phyloP scores from a whole-genome alignment of 768 basidiomycete species.

The Coprinellus aureogranulatus region DNA sequence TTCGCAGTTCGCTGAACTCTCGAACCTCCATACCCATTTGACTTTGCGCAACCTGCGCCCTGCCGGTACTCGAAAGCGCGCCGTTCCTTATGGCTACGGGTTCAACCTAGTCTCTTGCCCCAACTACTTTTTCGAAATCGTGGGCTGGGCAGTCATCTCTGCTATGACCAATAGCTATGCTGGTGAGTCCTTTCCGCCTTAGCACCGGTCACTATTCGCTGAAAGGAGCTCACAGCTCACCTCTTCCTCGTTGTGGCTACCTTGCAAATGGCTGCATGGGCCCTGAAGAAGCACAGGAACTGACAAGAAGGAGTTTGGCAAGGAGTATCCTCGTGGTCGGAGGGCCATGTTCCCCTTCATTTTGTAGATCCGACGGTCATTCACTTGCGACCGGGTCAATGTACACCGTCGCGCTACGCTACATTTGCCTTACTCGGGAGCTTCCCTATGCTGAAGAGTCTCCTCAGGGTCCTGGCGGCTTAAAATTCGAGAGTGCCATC shows the following conservation, averaged over 20 bases:
- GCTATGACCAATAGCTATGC: conserved; percentile 76
- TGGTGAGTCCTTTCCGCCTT: conserved; percentile 45
- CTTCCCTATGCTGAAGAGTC: too few relatives aligned
- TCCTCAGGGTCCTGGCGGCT: too few relatives aligned
- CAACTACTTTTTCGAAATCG: conserved; percentile 90
- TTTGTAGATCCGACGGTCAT: too few relatives aligned
- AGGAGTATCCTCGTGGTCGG: conserved; percentile 70
- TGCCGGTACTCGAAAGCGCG: conserved; percentile 69
- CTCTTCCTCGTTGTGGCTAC: conserved; percentile 63
- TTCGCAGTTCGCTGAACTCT: conserved; percentile 86
- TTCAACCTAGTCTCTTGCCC: conserved; percentile 86
- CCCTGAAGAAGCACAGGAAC: conserved; percentile 80
- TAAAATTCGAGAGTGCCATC: too few relatives aligned
- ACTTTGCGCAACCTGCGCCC: conserved; percentile 84
- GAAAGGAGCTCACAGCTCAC: conserved; percentile 46
- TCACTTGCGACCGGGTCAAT: too few relatives aligned
- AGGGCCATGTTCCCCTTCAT: conserved; percentile 82
- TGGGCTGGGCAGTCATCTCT: conserved; percentile 71
- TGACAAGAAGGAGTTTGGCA: conserved; percentile 96
- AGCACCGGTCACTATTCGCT: neutral
- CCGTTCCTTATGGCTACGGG: conserved; percentile 91
- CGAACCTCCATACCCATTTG: conserved; percentile 81
- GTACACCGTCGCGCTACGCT: too few relatives aligned
- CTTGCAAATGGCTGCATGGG: conserved; percentile 82
- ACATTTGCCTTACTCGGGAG: too few relatives aligned